Evolutionary conservation across 805 yeast genomes (phyloP), one percentile per base, ranked within the genome.

Genomic region (Suhomyces prunicola): DNA sequence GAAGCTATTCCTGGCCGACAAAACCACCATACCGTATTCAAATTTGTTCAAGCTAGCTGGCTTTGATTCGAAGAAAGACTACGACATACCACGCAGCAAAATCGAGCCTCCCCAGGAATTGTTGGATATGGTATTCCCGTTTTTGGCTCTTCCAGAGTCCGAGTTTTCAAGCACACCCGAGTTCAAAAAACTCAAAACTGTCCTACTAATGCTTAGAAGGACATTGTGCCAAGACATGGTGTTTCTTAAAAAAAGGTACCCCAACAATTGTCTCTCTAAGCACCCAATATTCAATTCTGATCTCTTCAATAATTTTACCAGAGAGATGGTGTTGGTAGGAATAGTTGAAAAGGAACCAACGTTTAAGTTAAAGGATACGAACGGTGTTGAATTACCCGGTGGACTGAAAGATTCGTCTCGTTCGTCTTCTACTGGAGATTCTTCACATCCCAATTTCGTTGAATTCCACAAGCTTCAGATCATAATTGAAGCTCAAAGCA

Each of bases 171-270:
- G 46, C 8, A 29, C 49, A 19, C 48, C 48, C 12, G 50, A 54
- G 24, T 47, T 58, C 22, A 56, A 56, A 23, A 51, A 57, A 6
- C 55, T 68, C 23, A 59, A 57, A 19, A 52, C 54, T 6, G 57
- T 68, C 33, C 54, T 61, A 33, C 24, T 26, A 4, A 51, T 59
- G 54, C 57, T 69, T 22, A 53, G 72, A 39, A 52, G 59, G 17
- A 52, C 59, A 35, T 55, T 69, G 40, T 57, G 65, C 39, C 73
- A 69, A 57, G 73, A 69, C 47, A 68, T 69, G 72, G 67, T 65
- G 7, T 52, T 63, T 5, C 44, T 69, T 2, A 57, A 58, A 42
- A 48, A 46, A 17, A 48, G 51, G 23, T 66, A 61, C 50, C 72
- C 71, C 4, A 47, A 55, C 5, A 65, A 64, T 46, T 60, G 66